Percentiles rank a stretch among this genome's conserved stretches.
Conservation (phyloP, 441 rosid genomes). For the Manihot esculenta region DNA sequence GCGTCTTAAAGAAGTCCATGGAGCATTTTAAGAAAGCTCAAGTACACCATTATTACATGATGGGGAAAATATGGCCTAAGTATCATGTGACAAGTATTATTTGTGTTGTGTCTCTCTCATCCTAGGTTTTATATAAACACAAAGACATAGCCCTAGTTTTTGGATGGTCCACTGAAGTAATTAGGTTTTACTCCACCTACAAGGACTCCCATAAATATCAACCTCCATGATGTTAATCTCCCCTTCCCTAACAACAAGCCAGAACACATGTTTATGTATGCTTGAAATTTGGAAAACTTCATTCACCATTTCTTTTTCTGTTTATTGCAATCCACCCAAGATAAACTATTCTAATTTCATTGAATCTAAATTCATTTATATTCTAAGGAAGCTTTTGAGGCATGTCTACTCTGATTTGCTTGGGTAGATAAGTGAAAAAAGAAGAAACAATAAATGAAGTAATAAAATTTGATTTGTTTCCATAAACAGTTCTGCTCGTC, state of each 20-base stretch:
- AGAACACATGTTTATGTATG: neutral
- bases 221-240: neutral
- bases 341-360: no score
- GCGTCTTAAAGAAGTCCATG: neutral
- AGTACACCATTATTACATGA: neutral
- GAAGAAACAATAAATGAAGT: no score
- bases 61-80: constrained; percentile 1
- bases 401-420: no score
- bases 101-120: neutral
- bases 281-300: neutral
- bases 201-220: neutral
- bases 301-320: no score
- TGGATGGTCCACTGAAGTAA: neutral
- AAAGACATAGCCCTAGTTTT: neutral
- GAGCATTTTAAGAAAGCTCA: neutral
- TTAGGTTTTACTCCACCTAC: no score
- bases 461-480: neutral
- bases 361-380: no score
- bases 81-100: constrained; percentile 11
- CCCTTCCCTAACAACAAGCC: constrained; percentile 1
- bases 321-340: no score
- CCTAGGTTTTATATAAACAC: neutral
- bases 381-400: no score
- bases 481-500: neutral
- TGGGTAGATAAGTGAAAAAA: no score